These are phyloP conservation scores for Silene latifolia DNA, from an alignment of 148 eudicot species.

Conservation along the genomic window DNA sequence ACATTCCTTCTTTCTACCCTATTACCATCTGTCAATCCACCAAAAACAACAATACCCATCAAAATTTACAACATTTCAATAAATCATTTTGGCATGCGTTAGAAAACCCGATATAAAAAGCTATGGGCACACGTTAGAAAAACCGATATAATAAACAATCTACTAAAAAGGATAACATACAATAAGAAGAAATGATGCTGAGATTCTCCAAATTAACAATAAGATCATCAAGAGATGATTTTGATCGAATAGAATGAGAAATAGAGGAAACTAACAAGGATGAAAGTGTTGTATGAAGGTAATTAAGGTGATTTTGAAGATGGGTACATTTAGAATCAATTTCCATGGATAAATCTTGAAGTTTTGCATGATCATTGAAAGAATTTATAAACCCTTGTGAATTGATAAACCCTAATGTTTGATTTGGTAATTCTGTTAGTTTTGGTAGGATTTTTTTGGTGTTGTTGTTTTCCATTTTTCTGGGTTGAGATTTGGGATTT, in stretches of 20 bases:
- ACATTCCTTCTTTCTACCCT: conserved; percentile 17
- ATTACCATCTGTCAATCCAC: conserved; percentile 26
- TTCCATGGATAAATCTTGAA: conserved; percentile 17
- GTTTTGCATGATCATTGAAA: conserved; percentile 23
- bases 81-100: background rate
- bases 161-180: conserved; percentile 18
- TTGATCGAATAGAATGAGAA: conserved; percentile 39
- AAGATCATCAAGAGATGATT: conserved; percentile 37
- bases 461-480: conserved; percentile 18
- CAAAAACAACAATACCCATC: conserved; percentile 11
- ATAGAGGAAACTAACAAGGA: conserved; percentile 30
- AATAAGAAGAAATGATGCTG: conserved; percentile 28
- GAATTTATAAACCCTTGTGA: conserved; percentile 13
- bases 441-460: conserved; percentile 27
- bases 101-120: no score
- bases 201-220: conserved; percentile 27
- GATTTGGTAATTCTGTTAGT: conserved; percentile 25
- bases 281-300: conserved; percentile 28
- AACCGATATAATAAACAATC: no score
- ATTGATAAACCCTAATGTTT: conserved; percentile 32
- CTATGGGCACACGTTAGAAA: no score
- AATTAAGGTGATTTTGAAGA: conserved; percentile 36
- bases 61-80: background rate
- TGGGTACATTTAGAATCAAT: conserved; percentile 29
- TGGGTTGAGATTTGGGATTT: background rate